Evolutionary conservation across 306 rosid species (phyloP).

Genomic region (Malus fusca): DNA sequence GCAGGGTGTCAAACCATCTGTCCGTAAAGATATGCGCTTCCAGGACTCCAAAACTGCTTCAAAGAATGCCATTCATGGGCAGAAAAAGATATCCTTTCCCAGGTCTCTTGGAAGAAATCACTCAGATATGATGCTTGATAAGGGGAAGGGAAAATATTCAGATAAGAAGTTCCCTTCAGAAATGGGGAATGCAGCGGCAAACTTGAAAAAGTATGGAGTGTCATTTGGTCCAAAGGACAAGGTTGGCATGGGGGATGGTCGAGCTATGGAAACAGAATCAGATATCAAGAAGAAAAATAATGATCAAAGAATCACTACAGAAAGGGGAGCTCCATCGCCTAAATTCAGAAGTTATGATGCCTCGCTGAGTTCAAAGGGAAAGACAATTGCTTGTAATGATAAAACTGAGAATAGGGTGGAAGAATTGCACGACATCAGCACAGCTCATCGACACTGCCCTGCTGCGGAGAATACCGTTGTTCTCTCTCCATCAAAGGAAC

Average conservation of each 20-base stretch:
- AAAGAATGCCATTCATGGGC: constrained; percentile 28
- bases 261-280: constrained; percentile 31
- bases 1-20: constrained; percentile 22
- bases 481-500: constrained; percentile 39
- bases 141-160: constrained; percentile 25
- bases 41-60: constrained; percentile 37
- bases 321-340: constrained; percentile 24
- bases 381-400: constrained; percentile 13
- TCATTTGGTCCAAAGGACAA: constrained; percentile 29
- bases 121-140: constrained; percentile 30
- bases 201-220: constrained; percentile 20
- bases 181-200: constrained; percentile 25
- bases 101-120: constrained; percentile 30
- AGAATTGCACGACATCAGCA: constrained; percentile 24
- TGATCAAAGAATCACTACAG: constrained; percentile 22
- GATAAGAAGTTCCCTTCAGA: constrained; percentile 26
- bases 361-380: constrained; percentile 28
- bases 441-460: constrained; percentile 18
- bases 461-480: constrained; percentile 32
- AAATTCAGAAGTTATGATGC: constrained; percentile 22
- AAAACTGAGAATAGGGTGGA: constrained; percentile 32
- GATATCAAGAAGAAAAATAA: constrained; percentile 36
- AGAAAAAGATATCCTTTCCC: constrained; percentile 23
- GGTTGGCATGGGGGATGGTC: constrained; percentile 12
- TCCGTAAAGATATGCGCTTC: constrained; percentile 20